Base-by-base conservation (phyloP, 2,329 filamentous ascomycete genomes). In the Paecilomyces dactylethromorphus region DNA sequence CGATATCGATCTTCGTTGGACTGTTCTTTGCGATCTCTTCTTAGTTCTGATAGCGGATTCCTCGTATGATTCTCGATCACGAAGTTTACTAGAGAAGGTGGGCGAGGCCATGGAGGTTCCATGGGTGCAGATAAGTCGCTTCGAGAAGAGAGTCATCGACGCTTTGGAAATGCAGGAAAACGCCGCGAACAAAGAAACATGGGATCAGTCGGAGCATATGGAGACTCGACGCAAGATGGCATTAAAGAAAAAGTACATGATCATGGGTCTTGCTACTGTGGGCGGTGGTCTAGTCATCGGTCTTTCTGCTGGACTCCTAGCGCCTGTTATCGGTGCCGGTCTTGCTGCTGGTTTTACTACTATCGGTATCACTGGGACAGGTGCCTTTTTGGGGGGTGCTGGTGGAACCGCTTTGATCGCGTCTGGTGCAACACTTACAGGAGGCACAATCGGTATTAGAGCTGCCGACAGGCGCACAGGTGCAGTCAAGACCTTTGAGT, bases 101-200 rank as follows among this genome's bases (percentile, higher is more conserved):
- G 94, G 89, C 35, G 82, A 85, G 56, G 88, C 89, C 61, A 83
- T 99, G 65, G 86, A 90, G 50, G 87, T 99, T 7, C 83, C 88
- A 12, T 96, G 91, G 91, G 80, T 95, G 57, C 94, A 99, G 64
- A 96, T 97, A 59, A 96, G 92, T 74, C 87, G 91, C 45, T 99
- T 99, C 69, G 94, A 99, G 76, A 97, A 97, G 77, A 88, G 92
- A 56, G 91, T 99, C 5, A 97, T 94, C 7, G 94, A 99, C 74
- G 92, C 94, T 0, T 79, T 99, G 22, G 94, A 99, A 74, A 97
- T 99, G 91, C 93, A 97, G 75, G 92, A 97, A 74, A 87, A 90
- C 53, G 91, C 91, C n/a, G 21, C 18, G 5, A 89, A 92, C 63
- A 95, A 93, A 68, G 94, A 99, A 76, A 96, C 93, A 63, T 99